Percentiles rank a stretch among this genome's conserved stretches.
These are phyloP conservation scores for Fusarium denticulatum DNA, from an alignment of 2,329 filamentous ascomycete species.

Conservation along the genomic window DNA sequence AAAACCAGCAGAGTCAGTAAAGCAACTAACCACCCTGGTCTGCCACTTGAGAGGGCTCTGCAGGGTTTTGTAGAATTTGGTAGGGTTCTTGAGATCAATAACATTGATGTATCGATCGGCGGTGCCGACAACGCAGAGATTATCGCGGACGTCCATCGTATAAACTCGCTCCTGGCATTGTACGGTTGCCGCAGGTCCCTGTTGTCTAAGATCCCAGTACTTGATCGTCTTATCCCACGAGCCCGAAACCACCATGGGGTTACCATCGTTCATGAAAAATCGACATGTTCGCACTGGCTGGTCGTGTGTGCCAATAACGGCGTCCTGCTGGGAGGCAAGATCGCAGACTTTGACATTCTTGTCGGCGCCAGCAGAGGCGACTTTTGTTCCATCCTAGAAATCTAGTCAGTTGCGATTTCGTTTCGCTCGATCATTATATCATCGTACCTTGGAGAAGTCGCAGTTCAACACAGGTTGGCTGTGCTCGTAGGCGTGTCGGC, in stretches of 20 bases:
- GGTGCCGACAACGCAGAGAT: constrained; percentile 89
- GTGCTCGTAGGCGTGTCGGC: constrained; percentile 87
- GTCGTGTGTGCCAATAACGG: constrained; percentile 85
- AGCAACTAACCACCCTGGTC: constrained; percentile 94
- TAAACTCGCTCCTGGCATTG: constrained; percentile 83
- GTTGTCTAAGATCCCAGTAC: constrained; percentile 83
- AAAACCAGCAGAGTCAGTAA: constrained; percentile 89
- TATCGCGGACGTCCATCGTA: constrained; percentile 88
- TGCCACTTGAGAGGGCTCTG: constrained; percentile 99
- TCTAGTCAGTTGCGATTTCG: constrained; percentile 2
- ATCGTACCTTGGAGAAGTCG: constrained; percentile 85
- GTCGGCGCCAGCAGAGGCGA: constrained; percentile 89
- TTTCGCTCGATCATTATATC: neutral
- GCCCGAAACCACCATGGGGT: constrained; percentile 88
- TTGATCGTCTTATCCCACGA: constrained; percentile 92
- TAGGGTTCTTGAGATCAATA: constrained; percentile 87
- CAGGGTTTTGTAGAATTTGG: constrained; percentile 93
- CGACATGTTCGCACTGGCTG: constrained; percentile 81
- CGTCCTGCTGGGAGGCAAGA: constrained; percentile 71
- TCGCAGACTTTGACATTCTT: constrained; percentile 92
- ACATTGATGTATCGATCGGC: constrained; percentile 97
- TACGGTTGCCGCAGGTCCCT: constrained; percentile 72
- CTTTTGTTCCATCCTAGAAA: constrained; percentile 83
- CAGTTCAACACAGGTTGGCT: constrained; percentile 84
- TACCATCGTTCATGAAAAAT: constrained; percentile 78